Evolutionary conservation across 2,329 filamentous ascomycete species (phyloP).

Genomic region (Nemania abortiva): DNA sequence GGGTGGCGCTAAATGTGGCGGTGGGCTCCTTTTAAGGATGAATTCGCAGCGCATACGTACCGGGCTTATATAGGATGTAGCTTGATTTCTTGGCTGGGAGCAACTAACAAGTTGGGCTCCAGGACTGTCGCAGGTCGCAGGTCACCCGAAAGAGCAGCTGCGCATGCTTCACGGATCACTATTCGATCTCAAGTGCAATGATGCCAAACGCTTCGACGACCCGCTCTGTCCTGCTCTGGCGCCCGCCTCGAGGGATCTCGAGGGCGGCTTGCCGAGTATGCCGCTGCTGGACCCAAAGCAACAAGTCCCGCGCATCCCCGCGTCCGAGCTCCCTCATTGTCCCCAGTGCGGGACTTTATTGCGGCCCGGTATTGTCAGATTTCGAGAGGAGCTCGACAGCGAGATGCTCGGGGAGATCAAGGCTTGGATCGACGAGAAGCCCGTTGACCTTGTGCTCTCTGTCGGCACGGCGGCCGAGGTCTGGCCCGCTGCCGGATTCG

Average conservation of each 20-base stretch:
- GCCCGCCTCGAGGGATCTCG: constrained; percentile 67
- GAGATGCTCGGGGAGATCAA: constrained; percentile 71
- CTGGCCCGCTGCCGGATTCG: constrained; percentile 82
- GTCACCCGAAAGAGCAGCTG: constrained; percentile 75
- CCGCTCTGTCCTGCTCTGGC: constrained; percentile 81
- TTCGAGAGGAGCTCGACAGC: constrained; percentile 76
- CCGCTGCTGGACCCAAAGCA: constrained; percentile 59
- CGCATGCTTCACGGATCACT: constrained; percentile 84
- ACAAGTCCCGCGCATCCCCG: constrained; percentile 58
- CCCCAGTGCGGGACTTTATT: constrained; percentile 74
- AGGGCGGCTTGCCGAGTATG: constrained; percentile 55
- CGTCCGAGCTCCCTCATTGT: constrained; percentile 76
- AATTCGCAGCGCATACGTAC: background rate
- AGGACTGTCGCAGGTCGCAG: constrained; percentile 79
- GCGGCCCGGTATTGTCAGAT: constrained; percentile 86
- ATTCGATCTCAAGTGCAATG: constrained; percentile 82
- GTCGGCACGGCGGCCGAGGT: constrained; percentile 84
- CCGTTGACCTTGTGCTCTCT: constrained; percentile 83
- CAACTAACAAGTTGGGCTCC: background rate
- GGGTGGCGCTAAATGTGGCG: background rate
- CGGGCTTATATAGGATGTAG: background rate
- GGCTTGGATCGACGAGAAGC: constrained; percentile 67
- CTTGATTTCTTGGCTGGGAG: background rate
- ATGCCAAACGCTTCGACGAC: constrained; percentile 74
- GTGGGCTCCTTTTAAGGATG: background rate